Evolutionary conservation across 75 land plant genomes (phyloP).

Genomic region (Picea glauca): DNA sequence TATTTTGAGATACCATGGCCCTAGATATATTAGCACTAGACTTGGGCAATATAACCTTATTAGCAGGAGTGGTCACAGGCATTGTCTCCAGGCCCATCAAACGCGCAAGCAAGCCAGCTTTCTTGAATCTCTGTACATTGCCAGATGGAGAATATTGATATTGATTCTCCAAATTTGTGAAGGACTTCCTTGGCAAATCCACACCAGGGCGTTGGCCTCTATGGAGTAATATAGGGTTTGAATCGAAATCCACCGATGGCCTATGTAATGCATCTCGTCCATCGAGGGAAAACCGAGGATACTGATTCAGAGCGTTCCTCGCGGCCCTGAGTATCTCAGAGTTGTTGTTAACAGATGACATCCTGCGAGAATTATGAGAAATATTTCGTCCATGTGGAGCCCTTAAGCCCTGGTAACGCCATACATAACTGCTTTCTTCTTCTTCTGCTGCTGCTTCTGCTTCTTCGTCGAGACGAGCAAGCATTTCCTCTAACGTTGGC

Average conservation of each 20-base stretch:
- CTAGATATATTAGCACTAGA: too few relatives aligned
- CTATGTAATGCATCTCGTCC: slow-evolving; percentile 58
- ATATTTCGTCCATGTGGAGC: neutral
- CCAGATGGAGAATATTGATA: too few relatives aligned
- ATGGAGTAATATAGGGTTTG: too few relatives aligned
- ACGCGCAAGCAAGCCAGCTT: slow-evolving; percentile 55
- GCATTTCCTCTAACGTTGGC: slow-evolving; percentile 65
- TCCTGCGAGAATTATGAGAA: slow-evolving; percentile 18
- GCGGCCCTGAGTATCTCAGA: slow-evolving; percentile 56
- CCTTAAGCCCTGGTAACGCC: neutral
- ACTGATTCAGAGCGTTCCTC: slow-evolving; percentile 61
- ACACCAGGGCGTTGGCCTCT: too few relatives aligned
- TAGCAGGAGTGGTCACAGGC: slow-evolving; percentile 30
- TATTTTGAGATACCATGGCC: neutral
- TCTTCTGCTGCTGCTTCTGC: slow-evolving; percentile 39
- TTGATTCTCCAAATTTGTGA: neutral
- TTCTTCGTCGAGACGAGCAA: slow-evolving; percentile 49
- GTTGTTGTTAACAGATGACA: slow-evolving; percentile 66
- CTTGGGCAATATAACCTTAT: neutral
- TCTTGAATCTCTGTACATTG: slow-evolving; percentile 17
- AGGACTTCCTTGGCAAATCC: neutral
- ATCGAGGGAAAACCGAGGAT: slow-evolving; percentile 65
- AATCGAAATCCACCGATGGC: slow-evolving; percentile 24
- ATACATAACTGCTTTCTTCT: neutral
- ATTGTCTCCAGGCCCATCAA: slow-evolving; percentile 65